These are phyloP conservation scores for Fusarium buxicola DNA, from an alignment of 2,329 filamentous ascomycete species.

Conservation along the genomic window DNA sequence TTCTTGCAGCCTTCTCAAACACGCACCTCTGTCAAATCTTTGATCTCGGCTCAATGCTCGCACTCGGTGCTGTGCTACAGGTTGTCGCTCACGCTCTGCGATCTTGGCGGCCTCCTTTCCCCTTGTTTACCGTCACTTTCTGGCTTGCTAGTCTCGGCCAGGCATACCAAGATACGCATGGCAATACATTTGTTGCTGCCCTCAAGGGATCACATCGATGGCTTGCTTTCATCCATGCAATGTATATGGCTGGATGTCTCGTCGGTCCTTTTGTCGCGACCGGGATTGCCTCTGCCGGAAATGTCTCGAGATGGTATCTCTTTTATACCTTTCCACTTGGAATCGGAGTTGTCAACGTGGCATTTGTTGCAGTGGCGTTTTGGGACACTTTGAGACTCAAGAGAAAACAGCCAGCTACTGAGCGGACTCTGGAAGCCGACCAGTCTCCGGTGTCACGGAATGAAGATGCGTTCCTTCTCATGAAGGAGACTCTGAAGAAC, in stretches of 20 bases:
- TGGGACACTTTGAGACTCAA: conserved; percentile 57
- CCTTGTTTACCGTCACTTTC: conserved; percentile 68
- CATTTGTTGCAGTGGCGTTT: conserved; percentile 61
- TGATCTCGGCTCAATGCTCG: conserved; percentile 66
- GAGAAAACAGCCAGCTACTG: conserved; percentile 16
- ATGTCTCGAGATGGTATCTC: conserved; percentile 60
- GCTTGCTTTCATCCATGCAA: conserved; percentile 73
- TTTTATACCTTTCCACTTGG: conserved; percentile 68
- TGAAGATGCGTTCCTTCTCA: conserved; percentile 55
- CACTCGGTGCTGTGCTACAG: conserved; percentile 67
- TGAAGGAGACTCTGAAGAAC: conserved; percentile 58
- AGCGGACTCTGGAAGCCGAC: conserved; percentile 21
- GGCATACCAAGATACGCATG: conserved; percentile 72
- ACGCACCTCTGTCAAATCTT: conserved; percentile 64
- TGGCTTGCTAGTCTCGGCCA: conserved; percentile 69
- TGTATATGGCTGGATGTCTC: conserved; percentile 68
- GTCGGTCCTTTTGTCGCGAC: conserved; percentile 67
- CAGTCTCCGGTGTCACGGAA: conserved; percentile 14
- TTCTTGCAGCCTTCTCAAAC: conserved; percentile 68
- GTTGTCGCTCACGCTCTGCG: conserved; percentile 65
- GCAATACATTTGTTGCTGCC: conserved; percentile 70
- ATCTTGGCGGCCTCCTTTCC: conserved; percentile 67
- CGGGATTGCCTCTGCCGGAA: conserved; percentile 57
- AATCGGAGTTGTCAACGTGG: conserved; percentile 63
- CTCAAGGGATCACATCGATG: conserved; percentile 66